phyloP scores from a whole-genome alignment of 108 stramenopile genomes.

The Seminavis robusta region DNA sequence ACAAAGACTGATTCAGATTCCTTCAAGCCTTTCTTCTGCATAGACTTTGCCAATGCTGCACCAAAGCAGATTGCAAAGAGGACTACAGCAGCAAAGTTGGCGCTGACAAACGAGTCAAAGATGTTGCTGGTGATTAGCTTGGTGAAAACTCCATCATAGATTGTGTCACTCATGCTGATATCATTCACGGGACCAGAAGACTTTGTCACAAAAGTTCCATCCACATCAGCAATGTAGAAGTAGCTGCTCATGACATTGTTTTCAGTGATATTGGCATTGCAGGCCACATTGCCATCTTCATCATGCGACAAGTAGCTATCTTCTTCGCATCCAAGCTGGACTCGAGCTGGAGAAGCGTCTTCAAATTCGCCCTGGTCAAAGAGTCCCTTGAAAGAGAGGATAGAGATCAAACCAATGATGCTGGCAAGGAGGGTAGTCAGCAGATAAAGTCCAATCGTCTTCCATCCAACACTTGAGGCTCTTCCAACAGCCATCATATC shows the following conservation, averaged over 20 bases:
- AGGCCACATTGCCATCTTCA: too few species aligned
- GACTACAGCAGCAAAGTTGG: conserved; percentile 31
- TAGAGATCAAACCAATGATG: background rate
- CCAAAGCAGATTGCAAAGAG: conserved; percentile 20
- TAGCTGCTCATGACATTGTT: too few species aligned
- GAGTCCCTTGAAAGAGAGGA: conserved; percentile 1
- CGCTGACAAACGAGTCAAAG: conserved; percentile 18
- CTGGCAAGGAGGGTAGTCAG: background rate
- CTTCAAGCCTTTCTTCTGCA: background rate
- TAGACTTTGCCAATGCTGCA: conserved; percentile 14
- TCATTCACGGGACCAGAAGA: conserved; percentile 1
- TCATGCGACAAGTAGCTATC: too few species aligned
- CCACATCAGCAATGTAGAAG: conserved; percentile 32
- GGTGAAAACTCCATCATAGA: conserved; percentile 35
- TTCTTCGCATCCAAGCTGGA: too few species aligned
- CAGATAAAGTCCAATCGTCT: conserved; percentile 1
- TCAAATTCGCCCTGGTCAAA: background rate
- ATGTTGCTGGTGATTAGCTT: conserved; percentile 29
- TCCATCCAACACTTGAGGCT: background rate
- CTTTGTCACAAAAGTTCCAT: conserved; percentile 21
- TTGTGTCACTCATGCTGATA: conserved; percentile 12
- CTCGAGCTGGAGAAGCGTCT: too few species aligned
- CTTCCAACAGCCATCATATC: conserved; percentile 3
- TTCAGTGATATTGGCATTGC: too few species aligned
- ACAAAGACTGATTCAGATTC: conserved; percentile 1